Evolutionary conservation across 73 alveolate species (phyloP), one percentile per base, ranked within the genome.

Genomic region (Tetrahymena malaccensis): DNA sequence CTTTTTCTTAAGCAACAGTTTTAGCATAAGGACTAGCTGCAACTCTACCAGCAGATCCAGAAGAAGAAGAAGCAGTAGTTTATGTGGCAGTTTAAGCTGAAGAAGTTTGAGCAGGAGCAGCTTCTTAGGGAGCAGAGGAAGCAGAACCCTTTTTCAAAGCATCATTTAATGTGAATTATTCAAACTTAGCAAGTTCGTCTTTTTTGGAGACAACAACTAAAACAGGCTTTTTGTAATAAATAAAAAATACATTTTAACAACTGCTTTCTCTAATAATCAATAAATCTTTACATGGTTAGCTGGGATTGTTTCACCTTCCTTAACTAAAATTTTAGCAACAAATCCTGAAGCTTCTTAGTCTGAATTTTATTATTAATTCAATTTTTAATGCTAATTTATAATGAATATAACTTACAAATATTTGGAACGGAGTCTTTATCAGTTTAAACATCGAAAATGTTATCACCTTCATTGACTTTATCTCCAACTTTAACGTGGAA

Each of bases 321-420:
- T 95, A 31, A 85, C 98, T 43, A 98, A 94, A 19, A 98, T 94
- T 93, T 97, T 98, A 33, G 99, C 99, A 43, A 98, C 84, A 95
- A 83, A 98, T 15, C 98, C 99, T 11, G 97, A 97, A 70, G 97
- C 99, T 93, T 98, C 96, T 96, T 98, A 97, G 95, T 98, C 99
- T 94, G 96, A 96, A 57, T 97, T 99, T 44, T 17, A 27, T 22
- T 70, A 3, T 1, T 31, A 70, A 27, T 19, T 70, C 4, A 19
- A 12, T 70, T 70, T 21, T 22, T 27, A 22, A 27, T 1, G 7
- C 25, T 0, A 9, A 31, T 8, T 70, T 70, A 70, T 3, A 2
- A 8, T 70, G 37, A n/a, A 27, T 27, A 2, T 25, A 70, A 25
- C 27, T 70, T 70, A 70, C 89, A 70, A n/a, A 70, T 70, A 70